Percentiles rank a stretch among this genome's conserved stretches.
Conservation (phyloP, 768 basidiomycete species). For the Glaciozyma martinii region DNA sequence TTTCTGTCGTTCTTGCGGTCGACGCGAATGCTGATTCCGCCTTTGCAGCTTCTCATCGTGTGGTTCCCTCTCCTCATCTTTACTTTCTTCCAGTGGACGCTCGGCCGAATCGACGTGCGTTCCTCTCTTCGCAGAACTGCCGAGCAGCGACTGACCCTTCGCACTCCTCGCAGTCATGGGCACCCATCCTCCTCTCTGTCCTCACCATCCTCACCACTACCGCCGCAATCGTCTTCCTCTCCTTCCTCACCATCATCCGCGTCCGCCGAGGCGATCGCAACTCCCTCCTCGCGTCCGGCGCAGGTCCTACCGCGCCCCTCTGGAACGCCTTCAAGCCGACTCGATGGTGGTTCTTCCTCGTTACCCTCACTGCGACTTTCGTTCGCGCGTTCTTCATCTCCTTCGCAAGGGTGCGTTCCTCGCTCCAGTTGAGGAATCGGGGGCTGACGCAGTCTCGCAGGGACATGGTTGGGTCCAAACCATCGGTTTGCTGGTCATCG, state of each 20-base stretch:
- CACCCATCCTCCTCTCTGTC: slow-evolving; percentile 63
- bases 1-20: no score
- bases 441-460: background rate
- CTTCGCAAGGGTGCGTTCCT: slow-evolving; percentile 21
- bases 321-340: slow-evolving; percentile 25
- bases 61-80: slow-evolving; percentile 67
- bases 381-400: slow-evolving; percentile 63
- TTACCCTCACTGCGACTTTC: slow-evolving; percentile 52
- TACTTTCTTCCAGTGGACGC: slow-evolving; percentile 79
- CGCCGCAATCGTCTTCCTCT: slow-evolving; percentile 47
- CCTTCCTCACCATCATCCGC: slow-evolving; percentile 48
- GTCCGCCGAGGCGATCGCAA: slow-evolving; percentile 46
- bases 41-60: slow-evolving; percentile 52
- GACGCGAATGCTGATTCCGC: background rate
- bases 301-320: slow-evolving; percentile 47
- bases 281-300: slow-evolving; percentile 52
- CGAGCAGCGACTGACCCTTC: background rate
- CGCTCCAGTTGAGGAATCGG: background rate
- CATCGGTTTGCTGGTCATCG: slow-evolving; percentile 20
- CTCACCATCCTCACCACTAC: slow-evolving; percentile 53
- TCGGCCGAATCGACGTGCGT: slow-evolving; percentile 20
- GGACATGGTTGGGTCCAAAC: slow-evolving; percentile 20
- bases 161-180: slow-evolving; percentile 70
- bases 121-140: no score
- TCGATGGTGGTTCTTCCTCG: slow-evolving; percentile 49